Evolutionary conservation across 2,329 filamentous ascomycete genomes (phyloP).

Genomic region (Didymellaceae sp.): DNA sequence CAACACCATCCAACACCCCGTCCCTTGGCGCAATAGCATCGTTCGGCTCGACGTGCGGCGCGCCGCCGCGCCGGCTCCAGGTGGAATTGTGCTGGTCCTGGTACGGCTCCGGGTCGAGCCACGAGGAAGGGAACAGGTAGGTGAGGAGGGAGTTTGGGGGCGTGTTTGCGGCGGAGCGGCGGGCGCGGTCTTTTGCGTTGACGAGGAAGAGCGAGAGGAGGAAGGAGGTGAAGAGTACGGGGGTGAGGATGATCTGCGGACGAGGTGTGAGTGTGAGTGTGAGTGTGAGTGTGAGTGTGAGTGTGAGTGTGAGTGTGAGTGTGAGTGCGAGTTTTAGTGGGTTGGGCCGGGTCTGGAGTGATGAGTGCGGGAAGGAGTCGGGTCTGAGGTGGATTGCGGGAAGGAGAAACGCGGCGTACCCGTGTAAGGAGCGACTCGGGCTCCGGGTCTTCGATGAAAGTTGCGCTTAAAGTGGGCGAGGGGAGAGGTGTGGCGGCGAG

Average conservation of each 20-base stretch:
- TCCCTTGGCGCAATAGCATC: slow-evolving; percentile 24
- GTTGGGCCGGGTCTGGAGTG: too few species aligned
- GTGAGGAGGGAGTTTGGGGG: slow-evolving; percentile 25
- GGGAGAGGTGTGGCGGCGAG: slow-evolving; percentile 33
- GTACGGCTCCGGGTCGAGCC: slow-evolving; percentile 54
- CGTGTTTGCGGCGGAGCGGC: slow-evolving; percentile 51
- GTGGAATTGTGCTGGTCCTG: slow-evolving; percentile 45
- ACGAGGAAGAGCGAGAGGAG: slow-evolving; percentile 69
- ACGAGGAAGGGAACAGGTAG: slow-evolving; percentile 34
- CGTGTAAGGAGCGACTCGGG: slow-evolving; percentile 34
- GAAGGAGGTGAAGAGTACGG: slow-evolving; percentile 69
- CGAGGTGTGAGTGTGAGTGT: not conserved
- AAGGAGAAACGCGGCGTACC: slow-evolving; percentile 23
- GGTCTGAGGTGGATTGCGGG: not conserved
- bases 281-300: too few species aligned
- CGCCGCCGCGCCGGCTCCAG: slow-evolving; percentile 24
- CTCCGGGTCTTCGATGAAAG: slow-evolving; percentile 20
- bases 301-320: too few species aligned
- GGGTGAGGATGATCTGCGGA: slow-evolving; percentile 61
- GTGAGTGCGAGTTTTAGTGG: too few species aligned
- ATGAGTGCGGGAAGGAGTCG: not conserved
- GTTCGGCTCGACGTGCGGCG: slow-evolving; percentile 32
- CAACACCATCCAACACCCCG: slow-evolving; percentile 3
- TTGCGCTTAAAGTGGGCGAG: slow-evolving; percentile 31
- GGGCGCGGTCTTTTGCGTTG: slow-evolving; percentile 62